A percentile compares a stretch with the other conserved stretches of the same genome.
Conservation (phyloP, 306 rosid species). For the Cyclanthera cordifolia region DNA sequence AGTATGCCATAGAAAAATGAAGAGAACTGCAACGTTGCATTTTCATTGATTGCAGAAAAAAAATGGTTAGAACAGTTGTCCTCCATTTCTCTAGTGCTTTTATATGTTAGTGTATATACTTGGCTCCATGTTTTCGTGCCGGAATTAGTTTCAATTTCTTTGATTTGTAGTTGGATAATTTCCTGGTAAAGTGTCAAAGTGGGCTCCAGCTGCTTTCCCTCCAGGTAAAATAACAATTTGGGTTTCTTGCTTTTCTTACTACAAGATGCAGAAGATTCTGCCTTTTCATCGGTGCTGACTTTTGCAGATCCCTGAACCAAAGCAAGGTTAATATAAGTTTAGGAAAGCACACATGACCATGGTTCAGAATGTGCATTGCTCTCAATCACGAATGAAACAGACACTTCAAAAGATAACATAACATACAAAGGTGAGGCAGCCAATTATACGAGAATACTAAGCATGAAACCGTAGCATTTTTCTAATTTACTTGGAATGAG, state of each 20-base stretch:
- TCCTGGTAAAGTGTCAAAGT: slow-evolving; percentile 70
- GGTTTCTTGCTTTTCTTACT: slow-evolving; percentile 33
- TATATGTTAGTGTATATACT: slow-evolving; percentile 60
- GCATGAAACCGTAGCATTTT: neutral
- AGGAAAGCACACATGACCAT: neutral
- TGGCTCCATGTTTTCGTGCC: slow-evolving; percentile 56
- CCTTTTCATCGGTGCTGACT: slow-evolving; percentile 28
- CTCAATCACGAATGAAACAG: neutral
- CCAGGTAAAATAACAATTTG: slow-evolving; percentile 60
- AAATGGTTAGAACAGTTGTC: slow-evolving; percentile 22
- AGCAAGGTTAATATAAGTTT: slow-evolving; percentile 11
- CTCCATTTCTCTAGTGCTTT: slow-evolving; percentile 29
- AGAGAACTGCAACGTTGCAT: slow-evolving; percentile 27
- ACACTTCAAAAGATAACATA: neutral
- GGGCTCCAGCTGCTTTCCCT: slow-evolving; percentile 51
- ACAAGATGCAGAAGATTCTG: slow-evolving; percentile 30
- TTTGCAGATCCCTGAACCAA: slow-evolving; percentile 34
- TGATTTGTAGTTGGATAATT: slow-evolving; percentile 51
- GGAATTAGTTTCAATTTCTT: slow-evolving; percentile 43
- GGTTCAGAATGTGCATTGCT: neutral
- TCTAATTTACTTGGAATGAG: slow-evolving; percentile 1
- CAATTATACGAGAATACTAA: neutral
- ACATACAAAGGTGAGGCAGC: neutral
- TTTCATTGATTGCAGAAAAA: slow-evolving; percentile 24
- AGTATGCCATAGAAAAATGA: slow-evolving; percentile 53